Evolutionary conservation across 2,329 filamentous ascomycete genomes (phyloP), one percentile per base, ranked within the genome.

Genomic region (Cucurbitaria berberidis): DNA sequence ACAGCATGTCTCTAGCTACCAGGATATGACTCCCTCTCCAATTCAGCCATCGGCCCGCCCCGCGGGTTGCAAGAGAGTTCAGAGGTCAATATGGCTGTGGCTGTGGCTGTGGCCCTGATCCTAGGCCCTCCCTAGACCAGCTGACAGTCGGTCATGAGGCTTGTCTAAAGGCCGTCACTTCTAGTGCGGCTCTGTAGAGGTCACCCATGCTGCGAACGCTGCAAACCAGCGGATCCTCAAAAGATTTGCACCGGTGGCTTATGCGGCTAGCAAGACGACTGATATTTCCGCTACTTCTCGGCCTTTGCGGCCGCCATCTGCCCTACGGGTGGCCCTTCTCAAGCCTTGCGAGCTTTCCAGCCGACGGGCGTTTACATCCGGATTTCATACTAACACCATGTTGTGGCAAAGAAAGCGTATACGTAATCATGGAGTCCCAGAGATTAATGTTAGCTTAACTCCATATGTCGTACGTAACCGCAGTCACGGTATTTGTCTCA

Each of bases 121-220:
- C 51, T 57, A 48, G 57, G 48, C 62, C 55, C 39, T 42, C 45
- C n/a, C 34, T 32, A 36, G 32, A 40, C 21, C 49, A 61, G 43
- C 51, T 60, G 57, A 49, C 36, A 41, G 48, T 48, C 45, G 53
- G 46, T 62, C 55, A 54, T 29, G 29, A 48, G 42, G 27, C 60
- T 67, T 66, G 56, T 61, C 62, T 24, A 16, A 47, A 59, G 44
- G 55, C 40, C 45, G 46, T 52, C 35, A 21, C 47, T 57, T 50
- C 56, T 65, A 64, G 64, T 62, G 67, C 66, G 63, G 59, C 63
- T 70, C 66, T 64, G 56, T 57, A 53, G 58, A 67, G 62, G 63
- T 69, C 60, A 69, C 57, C 41, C 27, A 53, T 29, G 45, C 53
- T 48, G 56, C 56, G 48, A 59, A 32, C 46, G 50, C 48, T 59